Base-by-base conservation (phyloP, 2,329 filamentous ascomycete genomes). In the Blastomyces gilchristii region DNA sequence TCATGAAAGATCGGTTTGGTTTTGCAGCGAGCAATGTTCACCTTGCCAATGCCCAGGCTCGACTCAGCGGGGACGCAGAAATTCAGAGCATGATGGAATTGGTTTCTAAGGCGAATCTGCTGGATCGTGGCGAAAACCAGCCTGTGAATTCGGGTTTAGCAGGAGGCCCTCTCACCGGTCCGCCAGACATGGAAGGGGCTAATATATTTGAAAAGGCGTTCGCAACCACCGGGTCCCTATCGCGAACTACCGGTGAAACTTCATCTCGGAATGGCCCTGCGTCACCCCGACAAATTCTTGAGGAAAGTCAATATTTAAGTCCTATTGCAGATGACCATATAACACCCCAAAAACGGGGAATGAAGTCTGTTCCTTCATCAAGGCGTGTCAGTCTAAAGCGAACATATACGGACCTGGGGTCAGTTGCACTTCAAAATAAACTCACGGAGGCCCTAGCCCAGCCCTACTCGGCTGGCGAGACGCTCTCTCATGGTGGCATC, bases 81-180 rank as follows among this genome's bases (percentile, higher is more conserved):
- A 84, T 91, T 58, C 91, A 97, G 75, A 88, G 87, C 70, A 91
- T 96, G 88, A 84, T 97, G 76, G 92, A 97, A 71, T 80, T 97
- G 63, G 79, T 97, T 65, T 87, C 90, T 54, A 87, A 87, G 70
- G 90, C 92, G 57, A 90, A 93, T 68, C 77, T 97, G 31, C 85
- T 93, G 62, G 87, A 86, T 22, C 82, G 86, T 47, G 86, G 87
- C 62, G 87, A 76, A 64, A 68, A 73, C 56, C 66, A 80, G 58
- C 76, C 76, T 52, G 75, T 79, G 68, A 80, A 79, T 16, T 67
- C 81, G 65, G 77, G 78, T 25, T 65, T 76, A 72, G 67, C 75
- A 73, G 69, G 72, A 50, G 89, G 87, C 3, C 90, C 93, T 45
- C 74, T 96, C 60, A 96, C 88, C 1, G 91, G 92, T 6, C 92